These are phyloP conservation scores for Retiboletus flavoniger DNA, from an alignment of 1,284 basidiomycete species.

Conservation along the genomic window DNA sequence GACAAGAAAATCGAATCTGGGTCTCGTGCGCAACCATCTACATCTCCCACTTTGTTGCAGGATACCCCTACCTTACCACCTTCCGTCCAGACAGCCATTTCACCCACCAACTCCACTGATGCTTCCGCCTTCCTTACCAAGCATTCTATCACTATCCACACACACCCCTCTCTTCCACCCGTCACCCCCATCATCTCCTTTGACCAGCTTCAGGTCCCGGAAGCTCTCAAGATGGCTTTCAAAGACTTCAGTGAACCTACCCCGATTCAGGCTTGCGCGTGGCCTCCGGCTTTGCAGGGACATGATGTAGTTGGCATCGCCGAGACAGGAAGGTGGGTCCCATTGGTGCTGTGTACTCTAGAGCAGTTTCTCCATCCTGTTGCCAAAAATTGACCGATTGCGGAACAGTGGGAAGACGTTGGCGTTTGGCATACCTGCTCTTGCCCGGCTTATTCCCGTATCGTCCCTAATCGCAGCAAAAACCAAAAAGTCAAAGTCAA, in stretches of 20 bases:
- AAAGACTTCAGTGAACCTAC: constrained; percentile 84
- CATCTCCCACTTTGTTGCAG: constrained; percentile 25
- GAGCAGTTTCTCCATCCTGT: not conserved
- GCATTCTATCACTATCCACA: constrained; percentile 74
- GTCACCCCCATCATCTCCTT: constrained; percentile 80
- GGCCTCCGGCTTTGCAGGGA: constrained; percentile 85
- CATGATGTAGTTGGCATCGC: constrained; percentile 95
- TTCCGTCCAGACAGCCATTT: constrained; percentile 9
- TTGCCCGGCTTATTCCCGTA: constrained; percentile 62
- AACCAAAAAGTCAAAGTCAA: constrained; percentile 37
- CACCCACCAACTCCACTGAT: constrained; percentile 39
- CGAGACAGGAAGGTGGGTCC: constrained; percentile 82
- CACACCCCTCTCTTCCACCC: constrained; percentile 42
- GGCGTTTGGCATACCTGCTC: constrained; percentile 90
- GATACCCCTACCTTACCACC: not conserved
- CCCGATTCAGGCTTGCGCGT: constrained; percentile 94
- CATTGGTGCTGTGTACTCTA: not conserved
- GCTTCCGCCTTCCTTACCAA: constrained; percentile 65
- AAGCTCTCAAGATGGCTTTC: constrained; percentile 62
- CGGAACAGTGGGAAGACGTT: constrained; percentile 85
- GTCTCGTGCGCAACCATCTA: constrained; percentile 19
- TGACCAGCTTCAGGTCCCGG: constrained; percentile 68
- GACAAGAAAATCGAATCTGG: constrained; percentile 18
- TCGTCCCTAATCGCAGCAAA: constrained; percentile 18
- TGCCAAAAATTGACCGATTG: constrained; percentile 2